Conservation (phyloP, 495 filamentous ascomycete genomes). For the Xylaria acuta region DNA sequence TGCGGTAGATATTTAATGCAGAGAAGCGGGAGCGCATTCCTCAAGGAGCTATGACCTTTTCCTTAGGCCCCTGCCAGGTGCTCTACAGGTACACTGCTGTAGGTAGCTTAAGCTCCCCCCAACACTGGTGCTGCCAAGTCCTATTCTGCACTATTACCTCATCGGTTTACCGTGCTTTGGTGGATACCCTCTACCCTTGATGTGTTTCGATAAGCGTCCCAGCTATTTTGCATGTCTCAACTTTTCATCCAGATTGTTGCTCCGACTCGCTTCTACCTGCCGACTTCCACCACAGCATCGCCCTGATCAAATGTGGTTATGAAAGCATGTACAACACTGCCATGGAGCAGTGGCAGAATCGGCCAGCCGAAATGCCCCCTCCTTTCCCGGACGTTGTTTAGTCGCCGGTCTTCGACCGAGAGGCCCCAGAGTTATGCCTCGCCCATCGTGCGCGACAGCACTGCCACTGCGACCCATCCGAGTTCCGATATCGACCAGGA, state of each 20-base stretch:
- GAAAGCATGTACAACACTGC: constrained; percentile 40
- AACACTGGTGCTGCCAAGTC: background rate
- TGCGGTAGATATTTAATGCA: background rate
- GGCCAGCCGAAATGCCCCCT: constrained; percentile 19
- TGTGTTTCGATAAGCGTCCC: background rate
- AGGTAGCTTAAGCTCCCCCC: background rate
- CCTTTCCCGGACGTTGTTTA: background rate
- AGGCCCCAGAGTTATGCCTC: constrained; percentile 21
- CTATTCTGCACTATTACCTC: constrained; percentile 17
- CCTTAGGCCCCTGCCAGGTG: background rate
- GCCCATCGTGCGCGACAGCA: constrained; percentile 17
- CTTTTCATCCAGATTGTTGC: background rate
- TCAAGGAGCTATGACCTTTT: constrained; percentile 10
- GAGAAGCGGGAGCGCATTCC: background rate
- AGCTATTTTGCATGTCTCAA: background rate
- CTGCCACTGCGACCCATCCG: background rate
- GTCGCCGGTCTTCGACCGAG: constrained; percentile 16
- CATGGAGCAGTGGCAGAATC: constrained; percentile 28
- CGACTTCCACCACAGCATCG: background rate
- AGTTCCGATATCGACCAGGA: constrained; percentile 39
- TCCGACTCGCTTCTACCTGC: background rate
- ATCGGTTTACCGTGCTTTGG: background rate
- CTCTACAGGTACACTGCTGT: background rate
- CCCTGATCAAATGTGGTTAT: constrained; percentile 36
- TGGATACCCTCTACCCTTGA: background rate